A percentile compares a stretch with the other conserved stretches of the same genome.
Conservation (phyloP, 305 asterid species). For the Solanum hybrid region DNA sequence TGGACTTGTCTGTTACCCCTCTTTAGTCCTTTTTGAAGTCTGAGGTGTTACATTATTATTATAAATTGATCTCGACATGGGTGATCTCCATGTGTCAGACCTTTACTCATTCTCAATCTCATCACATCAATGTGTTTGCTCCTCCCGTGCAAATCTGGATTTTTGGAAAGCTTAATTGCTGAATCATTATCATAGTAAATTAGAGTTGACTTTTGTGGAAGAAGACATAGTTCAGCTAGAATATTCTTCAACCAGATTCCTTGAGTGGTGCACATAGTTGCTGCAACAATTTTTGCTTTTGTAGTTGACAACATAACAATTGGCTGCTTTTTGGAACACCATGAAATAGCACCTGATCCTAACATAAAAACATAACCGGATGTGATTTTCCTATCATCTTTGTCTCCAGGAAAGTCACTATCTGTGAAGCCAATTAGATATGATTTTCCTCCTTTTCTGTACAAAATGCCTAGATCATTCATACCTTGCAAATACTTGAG, state of each 20-base stretch:
- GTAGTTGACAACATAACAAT: not conserved
- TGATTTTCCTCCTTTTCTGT: not conserved
- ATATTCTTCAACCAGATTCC: not conserved
- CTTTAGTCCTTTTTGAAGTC: too few relatives aligned
- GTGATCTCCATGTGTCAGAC: too few relatives aligned
- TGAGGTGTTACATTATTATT: too few relatives aligned
- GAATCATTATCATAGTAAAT: not conserved
- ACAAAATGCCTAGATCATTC: not conserved
- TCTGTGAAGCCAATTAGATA: not conserved
- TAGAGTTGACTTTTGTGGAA: not conserved
- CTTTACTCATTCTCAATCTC: too few relatives aligned
- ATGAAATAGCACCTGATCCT: not conserved
- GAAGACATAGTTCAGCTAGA: not conserved
- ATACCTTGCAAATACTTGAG: not conserved
- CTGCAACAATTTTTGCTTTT: not conserved
- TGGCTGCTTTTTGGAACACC: not conserved
- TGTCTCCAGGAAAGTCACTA: not conserved
- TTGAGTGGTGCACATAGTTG: not conserved
- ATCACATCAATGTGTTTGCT: not conserved
- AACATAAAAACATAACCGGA: not conserved
- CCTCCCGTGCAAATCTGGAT: not conserved
- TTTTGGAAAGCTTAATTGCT: not conserved
- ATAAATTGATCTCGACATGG: too few relatives aligned
- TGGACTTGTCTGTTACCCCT: not conserved
- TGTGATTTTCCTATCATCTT: not conserved